Conservation (phyloP, 306 rosid genomes). For the Prunus dulcis region DNA sequence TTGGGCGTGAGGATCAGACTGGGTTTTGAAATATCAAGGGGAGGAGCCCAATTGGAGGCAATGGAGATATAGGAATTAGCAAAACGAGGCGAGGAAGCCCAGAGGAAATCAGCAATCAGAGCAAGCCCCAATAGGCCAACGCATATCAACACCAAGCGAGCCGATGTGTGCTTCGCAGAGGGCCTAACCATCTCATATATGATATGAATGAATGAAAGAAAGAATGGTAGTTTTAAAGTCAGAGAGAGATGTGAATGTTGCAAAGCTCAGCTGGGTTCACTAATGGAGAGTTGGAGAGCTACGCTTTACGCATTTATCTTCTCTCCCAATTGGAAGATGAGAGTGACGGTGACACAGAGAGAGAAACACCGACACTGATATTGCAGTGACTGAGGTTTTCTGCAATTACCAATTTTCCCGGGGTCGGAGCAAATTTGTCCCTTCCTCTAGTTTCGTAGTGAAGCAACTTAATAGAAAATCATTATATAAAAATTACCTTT, state of each 20-base stretch:
- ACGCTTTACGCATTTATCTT: not conserved
- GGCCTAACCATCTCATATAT: constrained; percentile 54
- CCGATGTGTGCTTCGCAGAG: constrained; percentile 55
- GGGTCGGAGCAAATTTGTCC: not conserved
- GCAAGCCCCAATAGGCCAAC: constrained; percentile 62
- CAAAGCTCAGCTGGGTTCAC: not conserved
- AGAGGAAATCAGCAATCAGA: constrained; percentile 66
- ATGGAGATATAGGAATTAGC: constrained; percentile 23
- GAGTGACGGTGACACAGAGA: not conserved
- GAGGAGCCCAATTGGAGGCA: constrained; percentile 37
- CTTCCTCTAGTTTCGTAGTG: not conserved
- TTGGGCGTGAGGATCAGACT: constrained; percentile 29
- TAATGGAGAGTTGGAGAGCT: not conserved
- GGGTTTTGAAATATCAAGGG: constrained; percentile 10
- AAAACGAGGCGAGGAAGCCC: constrained; percentile 62
- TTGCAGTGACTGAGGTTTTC: not conserved
- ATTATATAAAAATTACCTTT: no score
- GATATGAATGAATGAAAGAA: not conserved
- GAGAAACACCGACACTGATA: not conserved
- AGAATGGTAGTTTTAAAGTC: not conserved
- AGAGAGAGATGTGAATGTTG: not conserved
- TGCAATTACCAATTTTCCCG: not conserved
- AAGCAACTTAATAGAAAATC: no score
- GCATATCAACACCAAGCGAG: constrained; percentile 55
- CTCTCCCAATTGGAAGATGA: not conserved